Percentiles rank a stretch among this genome's conserved stretches.
These are phyloP conservation scores for Chlamydomonas sp. DNA, from an alignment of 139 green algal genomes.

Conservation along the genomic window DNA sequence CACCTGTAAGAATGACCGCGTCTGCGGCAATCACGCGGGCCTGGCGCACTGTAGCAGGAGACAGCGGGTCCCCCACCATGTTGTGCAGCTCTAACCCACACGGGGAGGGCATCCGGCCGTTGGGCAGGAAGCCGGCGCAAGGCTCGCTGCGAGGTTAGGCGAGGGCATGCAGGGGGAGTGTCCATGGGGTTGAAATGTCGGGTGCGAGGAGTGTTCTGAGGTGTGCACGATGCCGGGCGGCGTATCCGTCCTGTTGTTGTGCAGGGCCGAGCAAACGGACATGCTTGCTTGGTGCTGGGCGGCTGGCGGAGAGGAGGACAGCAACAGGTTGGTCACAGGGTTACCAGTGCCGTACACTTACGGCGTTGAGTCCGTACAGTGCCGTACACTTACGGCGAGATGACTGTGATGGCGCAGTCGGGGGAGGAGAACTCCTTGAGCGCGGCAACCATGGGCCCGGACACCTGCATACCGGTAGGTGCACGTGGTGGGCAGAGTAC, in stretches of 20 bases:
- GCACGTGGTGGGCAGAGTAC: no score
- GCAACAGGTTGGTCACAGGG: no score
- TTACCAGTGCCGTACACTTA: no score
- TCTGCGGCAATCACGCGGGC: neutral
- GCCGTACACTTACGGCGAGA: slow-evolving; percentile 8
- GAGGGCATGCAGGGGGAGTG: neutral
- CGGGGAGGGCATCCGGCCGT: neutral
- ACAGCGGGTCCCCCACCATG: slow-evolving; percentile 7
- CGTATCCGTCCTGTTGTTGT: no score
- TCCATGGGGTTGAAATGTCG: no score
- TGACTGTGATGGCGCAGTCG: neutral
- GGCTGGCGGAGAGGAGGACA: no score
- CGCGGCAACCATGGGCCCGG: neutral
- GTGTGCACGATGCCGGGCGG: no score
- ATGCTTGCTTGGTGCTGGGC: no score
- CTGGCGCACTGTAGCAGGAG: neutral
- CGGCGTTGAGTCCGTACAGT: no score
- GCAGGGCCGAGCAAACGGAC: no score
- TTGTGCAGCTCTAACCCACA: neutral
- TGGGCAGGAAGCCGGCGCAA: neutral
- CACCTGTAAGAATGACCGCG: slow-evolving; percentile 24
- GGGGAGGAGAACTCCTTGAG: slow-evolving; percentile 8
- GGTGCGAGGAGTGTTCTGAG: no score
- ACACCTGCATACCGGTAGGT: neutral
- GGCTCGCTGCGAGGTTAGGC: neutral